Evolutionary conservation across 139 green algal species (phyloP).

Genomic region (Marvania coccoides): DNA sequence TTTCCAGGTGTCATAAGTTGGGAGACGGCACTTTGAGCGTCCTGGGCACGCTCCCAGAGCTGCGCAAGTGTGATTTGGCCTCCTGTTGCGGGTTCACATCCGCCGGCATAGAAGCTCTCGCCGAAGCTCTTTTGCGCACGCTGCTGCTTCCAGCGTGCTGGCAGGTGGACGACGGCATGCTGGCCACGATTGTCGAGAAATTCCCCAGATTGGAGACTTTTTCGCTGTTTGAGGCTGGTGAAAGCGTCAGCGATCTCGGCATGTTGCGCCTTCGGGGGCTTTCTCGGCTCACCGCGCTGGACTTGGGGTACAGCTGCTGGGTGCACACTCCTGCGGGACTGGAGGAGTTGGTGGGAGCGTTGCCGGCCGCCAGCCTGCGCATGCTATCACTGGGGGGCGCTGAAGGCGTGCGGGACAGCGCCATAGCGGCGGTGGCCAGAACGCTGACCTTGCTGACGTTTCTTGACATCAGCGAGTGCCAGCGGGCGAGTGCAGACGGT

Average conservation of each 20-base stretch:
- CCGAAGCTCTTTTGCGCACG: not conserved
- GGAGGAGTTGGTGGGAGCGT: not conserved
- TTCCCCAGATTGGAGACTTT: conserved; percentile 11
- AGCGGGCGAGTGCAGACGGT: conserved; percentile 5
- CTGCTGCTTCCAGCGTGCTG: conserved; percentile 23
- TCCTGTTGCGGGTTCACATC: conserved; percentile 11
- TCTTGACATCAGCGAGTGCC: conserved; percentile 27
- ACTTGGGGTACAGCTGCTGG: conserved; percentile 27
- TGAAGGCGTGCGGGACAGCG: conserved; percentile 1
- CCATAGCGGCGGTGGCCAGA: not conserved
- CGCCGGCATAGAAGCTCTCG: not conserved
- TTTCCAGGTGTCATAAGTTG: not conserved
- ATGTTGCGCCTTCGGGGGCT: not conserved
- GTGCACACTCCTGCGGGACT: conserved; percentile 5
- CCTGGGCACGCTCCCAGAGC: not conserved
- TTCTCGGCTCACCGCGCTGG: conserved; percentile 10
- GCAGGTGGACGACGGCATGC: conserved; percentile 19
- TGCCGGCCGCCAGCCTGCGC: conserved; percentile 4
- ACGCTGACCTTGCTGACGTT: conserved; percentile 1
- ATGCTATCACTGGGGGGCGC: conserved; percentile 16
- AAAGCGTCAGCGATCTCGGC: conserved; percentile 10
- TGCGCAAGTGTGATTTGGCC: conserved; percentile 9
- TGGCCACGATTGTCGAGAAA: not conserved
- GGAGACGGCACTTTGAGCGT: not conserved
- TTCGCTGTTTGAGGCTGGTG: conserved; percentile 25